Conservation (phyloP, 768 basidiomycete genomes). For the Naganishia kalamii region DNA sequence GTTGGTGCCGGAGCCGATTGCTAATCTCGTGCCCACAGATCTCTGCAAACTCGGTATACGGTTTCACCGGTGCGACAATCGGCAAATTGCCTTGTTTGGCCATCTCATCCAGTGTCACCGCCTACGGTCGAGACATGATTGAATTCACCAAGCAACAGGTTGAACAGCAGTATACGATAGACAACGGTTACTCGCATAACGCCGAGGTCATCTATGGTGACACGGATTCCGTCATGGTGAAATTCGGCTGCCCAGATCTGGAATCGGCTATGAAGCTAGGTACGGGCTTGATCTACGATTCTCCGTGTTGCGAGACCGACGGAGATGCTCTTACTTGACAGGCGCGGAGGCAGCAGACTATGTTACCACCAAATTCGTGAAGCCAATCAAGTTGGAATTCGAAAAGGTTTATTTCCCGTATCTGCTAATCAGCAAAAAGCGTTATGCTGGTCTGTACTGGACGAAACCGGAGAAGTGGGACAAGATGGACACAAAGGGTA, state of each 20-base stretch:
- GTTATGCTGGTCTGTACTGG: slow-evolving; percentile 98
- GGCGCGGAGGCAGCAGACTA: slow-evolving; percentile 87
- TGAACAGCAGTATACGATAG: slow-evolving; percentile 74
- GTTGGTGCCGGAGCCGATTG: not conserved
- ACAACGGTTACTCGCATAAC: slow-evolving; percentile 76
- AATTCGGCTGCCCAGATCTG: slow-evolving; percentile 84
- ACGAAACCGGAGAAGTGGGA: slow-evolving; percentile 90
- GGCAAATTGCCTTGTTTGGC: slow-evolving; percentile 92
- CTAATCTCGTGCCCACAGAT: slow-evolving; percentile 56
- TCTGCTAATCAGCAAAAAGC: slow-evolving; percentile 94
- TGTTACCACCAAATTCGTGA: slow-evolving; percentile 82
- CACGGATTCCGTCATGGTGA: slow-evolving; percentile 98
- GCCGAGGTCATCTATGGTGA: slow-evolving; percentile 97
- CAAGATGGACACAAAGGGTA: slow-evolving; percentile 99
- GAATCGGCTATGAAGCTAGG: slow-evolving; percentile 83
- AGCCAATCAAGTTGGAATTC: slow-evolving; percentile 97
- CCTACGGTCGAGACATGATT: slow-evolving; percentile 98
- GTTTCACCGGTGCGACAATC: slow-evolving; percentile 95
- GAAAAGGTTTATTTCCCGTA: slow-evolving; percentile 99
- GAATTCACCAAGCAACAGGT: slow-evolving; percentile 92
- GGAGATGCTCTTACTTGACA: slow-evolving; percentile 38
- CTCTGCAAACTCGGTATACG: slow-evolving; percentile 97
- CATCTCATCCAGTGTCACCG: slow-evolving; percentile 90
- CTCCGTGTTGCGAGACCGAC: not conserved
- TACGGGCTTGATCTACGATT: slow-evolving; percentile 44